Evolutionary conservation across 2,329 filamentous ascomycete species (phyloP), one percentile per base, ranked within the genome.

Genomic region (Xylariaceae sp.): DNA sequence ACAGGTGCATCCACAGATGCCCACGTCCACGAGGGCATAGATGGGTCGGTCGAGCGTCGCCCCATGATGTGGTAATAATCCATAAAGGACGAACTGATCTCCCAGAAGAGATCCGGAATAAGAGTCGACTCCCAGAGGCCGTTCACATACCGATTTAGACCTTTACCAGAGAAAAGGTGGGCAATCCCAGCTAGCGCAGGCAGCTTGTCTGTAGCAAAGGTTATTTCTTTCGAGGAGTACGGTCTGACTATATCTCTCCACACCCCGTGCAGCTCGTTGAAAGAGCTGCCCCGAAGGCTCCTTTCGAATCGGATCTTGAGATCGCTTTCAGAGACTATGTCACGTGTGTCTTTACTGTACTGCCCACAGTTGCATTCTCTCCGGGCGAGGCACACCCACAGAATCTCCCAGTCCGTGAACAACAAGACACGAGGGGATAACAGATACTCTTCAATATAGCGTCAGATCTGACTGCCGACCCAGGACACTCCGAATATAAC

Each of bases 11-110:
- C 42, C 9, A 62, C 53, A 23, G 60, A 60, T 11, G 55, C 53
- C 60, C 60, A 62, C 21, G 60, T 57, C 60, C 60, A 62, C 13
- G 60, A 57, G 3, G 60, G 60, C 47, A 59, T 53, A 6, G 46
- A 11, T 37, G 20, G 15, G 15, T 47, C 51, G 3, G n/a, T 29
- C 29, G 44, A 55, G 8, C 60, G 60, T 39, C 37, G 46, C 26
- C 44, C 20, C 10, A 41, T 16, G 21, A 62, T 50, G 2, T 30
- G 40, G 40, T 55, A 35, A 26, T 50, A 15, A 2, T 15, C 26
- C 10, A 18, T 24, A 15, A 48, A 57, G 15, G 27, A 10, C 42
- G 15, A 41, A 23, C 36, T 18, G 11, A 49, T 11, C 3, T 29
- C 26, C 60, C 58, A 62, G 47, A 60, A 60, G n/a, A 62, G 55